Base-by-base conservation (phyloP, 345 rosid genomes). In the Gossypioides kirkii region DNA sequence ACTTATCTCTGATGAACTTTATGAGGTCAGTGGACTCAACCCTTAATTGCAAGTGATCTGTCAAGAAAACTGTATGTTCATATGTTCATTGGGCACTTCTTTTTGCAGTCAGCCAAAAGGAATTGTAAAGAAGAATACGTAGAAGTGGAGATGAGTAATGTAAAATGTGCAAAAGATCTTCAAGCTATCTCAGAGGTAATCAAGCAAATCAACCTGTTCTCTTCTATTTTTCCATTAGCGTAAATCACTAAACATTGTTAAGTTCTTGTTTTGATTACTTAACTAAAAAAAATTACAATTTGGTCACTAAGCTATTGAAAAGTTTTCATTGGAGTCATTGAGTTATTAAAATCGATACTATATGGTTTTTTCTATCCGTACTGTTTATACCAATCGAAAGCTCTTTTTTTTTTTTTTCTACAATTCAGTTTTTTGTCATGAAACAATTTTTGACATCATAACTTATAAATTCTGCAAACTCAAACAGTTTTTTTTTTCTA, bases 1-100 rank as follows among this genome's bases (percentile, higher is more conserved):
- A 45, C 77, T 90, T 7, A 84, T 90, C 62, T 88, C 91, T 6
- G 84, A 84, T 79, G 82, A 85, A 70, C 84, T 87, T 55, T 90
- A 84, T 53, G 75, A 85, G 90, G 92, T 84, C 18, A 45, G 6
- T 18, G 9, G 14, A 46, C 56, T 14, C 26, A 67, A 67, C 47
- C 13, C 46, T 62, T 8, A n/a, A 61, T 22, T 65, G 38, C 46
- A 66, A 22, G 6, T 63, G 22, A 61, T 32, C 16, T 43, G 8
- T 61, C 22, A 61, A 61, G 22, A 22, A 61, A 16, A 17, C 18
- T 36, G 20, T 14, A 61, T 61, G 17, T 28, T 28, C 16, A 11
- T 8, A 36, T 36, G 61, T 61, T 14, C 4, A 32, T 11, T n/a
- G 3, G 18, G 69, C 8, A 3, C 45, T 18, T 77, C n/a, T 47